Percentiles rank a stretch among this genome's conserved stretches.
Conservation (phyloP, 116 monocot species). For the Zostera marina region DNA sequence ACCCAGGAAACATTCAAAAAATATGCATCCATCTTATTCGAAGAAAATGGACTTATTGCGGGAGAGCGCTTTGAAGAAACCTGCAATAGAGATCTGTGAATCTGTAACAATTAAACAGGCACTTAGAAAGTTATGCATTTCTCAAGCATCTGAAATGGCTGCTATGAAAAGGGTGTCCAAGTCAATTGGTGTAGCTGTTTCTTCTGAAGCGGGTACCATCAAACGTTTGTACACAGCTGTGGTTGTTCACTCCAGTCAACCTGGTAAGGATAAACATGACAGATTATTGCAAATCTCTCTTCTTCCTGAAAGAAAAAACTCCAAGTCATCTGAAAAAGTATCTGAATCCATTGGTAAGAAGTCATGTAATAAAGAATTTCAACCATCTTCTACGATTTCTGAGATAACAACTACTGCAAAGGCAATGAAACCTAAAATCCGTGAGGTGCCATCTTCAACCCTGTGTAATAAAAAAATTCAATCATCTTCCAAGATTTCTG, state of each 20-base stretch:
- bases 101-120: constrained; percentile 68
- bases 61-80: constrained; percentile 35
- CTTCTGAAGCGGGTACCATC: constrained; percentile 47
- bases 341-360: constrained; percentile 8
- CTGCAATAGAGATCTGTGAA: constrained; percentile 38
- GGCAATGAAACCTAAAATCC: constrained; percentile 34
- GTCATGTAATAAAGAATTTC: constrained; percentile 12
- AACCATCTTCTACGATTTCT: constrained; percentile 11
- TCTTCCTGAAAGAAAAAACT: constrained; percentile 22
- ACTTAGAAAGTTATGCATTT: constrained; percentile 59
- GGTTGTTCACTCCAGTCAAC: constrained; percentile 26
- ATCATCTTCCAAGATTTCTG: constrained; percentile 11
- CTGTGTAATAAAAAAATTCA: constrained; percentile 11
- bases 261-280: constrained; percentile 12
- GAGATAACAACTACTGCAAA: neutral
- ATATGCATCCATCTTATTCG: constrained; percentile 10
- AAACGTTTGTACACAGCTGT: constrained; percentile 54
- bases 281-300: constrained; percentile 33
- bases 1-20: constrained; percentile 17
- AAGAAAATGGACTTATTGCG: constrained; percentile 8
- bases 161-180: constrained; percentile 52
- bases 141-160: constrained; percentile 88
- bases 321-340: constrained; percentile 14
- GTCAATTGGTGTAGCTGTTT: constrained; percentile 21
- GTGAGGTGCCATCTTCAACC: too few species aligned